phyloP scores from a whole-genome alignment of 2,329 filamentous ascomycete species.

The Colletotrichum phormii region DNA sequence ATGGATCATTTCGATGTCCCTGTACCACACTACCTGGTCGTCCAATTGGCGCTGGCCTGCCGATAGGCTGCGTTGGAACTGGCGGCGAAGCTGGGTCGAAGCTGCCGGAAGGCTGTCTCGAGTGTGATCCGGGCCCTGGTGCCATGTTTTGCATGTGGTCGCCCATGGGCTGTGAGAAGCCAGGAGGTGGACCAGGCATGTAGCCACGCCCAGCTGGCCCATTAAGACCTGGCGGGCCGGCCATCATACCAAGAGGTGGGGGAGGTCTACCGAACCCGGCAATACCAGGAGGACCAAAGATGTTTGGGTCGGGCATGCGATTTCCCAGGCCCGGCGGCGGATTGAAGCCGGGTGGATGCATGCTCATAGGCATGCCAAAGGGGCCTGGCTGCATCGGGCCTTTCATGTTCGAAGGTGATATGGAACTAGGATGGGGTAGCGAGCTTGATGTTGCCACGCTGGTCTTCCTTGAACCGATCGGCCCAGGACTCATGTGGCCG shows the following conservation, averaged over 20 bases:
- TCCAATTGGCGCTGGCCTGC: slow-evolving; percentile 87
- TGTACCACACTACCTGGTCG: slow-evolving; percentile 80
- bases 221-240: slow-evolving; percentile 64
- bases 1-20: slow-evolving; percentile 62
- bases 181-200: slow-evolving; percentile 61
- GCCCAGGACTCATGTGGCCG: slow-evolving; percentile 73
- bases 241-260: slow-evolving; percentile 54
- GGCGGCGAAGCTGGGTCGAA: slow-evolving; percentile 66
- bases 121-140: slow-evolving; percentile 68
- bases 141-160: slow-evolving; percentile 55
- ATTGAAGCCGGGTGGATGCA: slow-evolving; percentile 61
- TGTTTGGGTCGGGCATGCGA: slow-evolving; percentile 59
- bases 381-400: slow-evolving; percentile 56
- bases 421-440: slow-evolving; percentile 58
- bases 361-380: slow-evolving; percentile 68
- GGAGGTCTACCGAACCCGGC: slow-evolving; percentile 54
- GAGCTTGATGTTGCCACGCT: slow-evolving; percentile 41
- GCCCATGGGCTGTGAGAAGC: slow-evolving; percentile 60
- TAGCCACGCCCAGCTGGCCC: slow-evolving; percentile 56
- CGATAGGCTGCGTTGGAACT: slow-evolving; percentile 76
- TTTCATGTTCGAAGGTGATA: slow-evolving; percentile 72
- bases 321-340: slow-evolving; percentile 52
- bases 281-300: slow-evolving; percentile 53
- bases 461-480: slow-evolving; percentile 72
- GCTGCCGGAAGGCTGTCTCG: slow-evolving; percentile 79